Evolutionary conservation across 2,329 filamentous ascomycete genomes (phyloP), one percentile per base, ranked within the genome.

Genomic region (Exophiala spinifera): DNA sequence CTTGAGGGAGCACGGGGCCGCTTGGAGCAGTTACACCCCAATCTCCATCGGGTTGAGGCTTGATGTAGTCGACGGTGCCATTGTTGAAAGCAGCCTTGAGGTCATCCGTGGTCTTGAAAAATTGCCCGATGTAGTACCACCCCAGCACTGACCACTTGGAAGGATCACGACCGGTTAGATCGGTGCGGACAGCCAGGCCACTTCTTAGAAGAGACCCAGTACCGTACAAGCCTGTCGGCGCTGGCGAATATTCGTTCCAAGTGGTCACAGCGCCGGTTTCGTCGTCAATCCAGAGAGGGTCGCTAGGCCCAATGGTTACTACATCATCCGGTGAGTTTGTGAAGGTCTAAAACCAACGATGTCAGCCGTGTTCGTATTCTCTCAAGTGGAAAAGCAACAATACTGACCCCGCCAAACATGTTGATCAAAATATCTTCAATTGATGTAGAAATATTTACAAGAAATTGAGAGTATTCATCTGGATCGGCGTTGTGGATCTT

Each of bases 101-200:
- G 2, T 71, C 72, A 19, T 79, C 69, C 1, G 75, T 77, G 3
- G 74, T 74, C 25, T 70, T 63, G 60, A 81, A 84, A 57, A 76
- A 78, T 15, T 77, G 65, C 46, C 74, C 73, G 52, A 79, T 75
- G 61, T 81, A 82, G 11, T 78, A 73, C 77, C 79, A 82, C 1
- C 76, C 77, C 19, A 73, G 68, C 0, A 80, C 62, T 10, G 64
- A 69, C 80, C 81, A 83, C 33, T 76, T 67, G 13, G 71, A 69
- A 8, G 76, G 73, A 56, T 83, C 75, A 7, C 76, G 71, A 0
- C 78, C 77, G 0, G 77, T 81, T 1, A 81, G 64, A 56, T 83
- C 77, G 17, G 66, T 55, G 36, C 66, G 65, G 44, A 72, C 64
- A 54, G 64, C 69, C n/a, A 56, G 39, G 13, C 53, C 48, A 15